phyloP scores from a whole-genome alignment of 352 stramenopile genomes.

The Ophiocytium majus region DNA sequence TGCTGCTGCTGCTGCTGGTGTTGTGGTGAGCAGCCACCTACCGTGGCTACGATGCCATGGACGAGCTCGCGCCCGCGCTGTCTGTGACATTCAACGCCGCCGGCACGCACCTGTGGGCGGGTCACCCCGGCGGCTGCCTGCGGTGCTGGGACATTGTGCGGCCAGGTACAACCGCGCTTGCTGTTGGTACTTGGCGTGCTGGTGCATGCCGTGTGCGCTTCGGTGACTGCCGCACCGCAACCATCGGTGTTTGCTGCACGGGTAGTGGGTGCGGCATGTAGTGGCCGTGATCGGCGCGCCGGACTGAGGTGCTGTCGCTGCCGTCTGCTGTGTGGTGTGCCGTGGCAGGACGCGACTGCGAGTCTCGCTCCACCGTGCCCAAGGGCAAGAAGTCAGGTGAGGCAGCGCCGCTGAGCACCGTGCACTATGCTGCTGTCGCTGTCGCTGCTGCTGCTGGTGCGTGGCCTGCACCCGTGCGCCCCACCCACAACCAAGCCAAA shows the following conservation, averaged over 20 bases:
- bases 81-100: slow-evolving; percentile 73
- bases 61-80: slow-evolving; percentile 73
- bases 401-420: slow-evolving; percentile 13
- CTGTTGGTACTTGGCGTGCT: too few species aligned
- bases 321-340: slow-evolving; percentile 63
- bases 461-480: neutral
- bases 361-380: slow-evolving; percentile 63
- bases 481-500: slow-evolving; percentile 60
- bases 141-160: slow-evolving; percentile 3
- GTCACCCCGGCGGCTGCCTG: slow-evolving; percentile 58
- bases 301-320: too few species aligned
- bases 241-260: too few species aligned
- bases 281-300: too few species aligned
- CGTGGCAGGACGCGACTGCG: slow-evolving; percentile 68
- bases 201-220: too few species aligned
- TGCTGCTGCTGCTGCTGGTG: too few species aligned
- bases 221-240: too few species aligned
- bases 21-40: slow-evolving; percentile 53
- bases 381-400: slow-evolving; percentile 70
- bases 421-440: slow-evolving; percentile 66
- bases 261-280: too few species aligned
- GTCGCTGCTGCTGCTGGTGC: too few species aligned
- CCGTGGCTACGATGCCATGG: slow-evolving; percentile 70
- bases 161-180: too few species aligned
- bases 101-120: slow-evolving; percentile 74